Evolutionary conservation across 192 early-diverging fungal genomes (phyloP), one percentile per base, ranked within the genome.

Genomic region (Allomyces javanicus): DNA sequence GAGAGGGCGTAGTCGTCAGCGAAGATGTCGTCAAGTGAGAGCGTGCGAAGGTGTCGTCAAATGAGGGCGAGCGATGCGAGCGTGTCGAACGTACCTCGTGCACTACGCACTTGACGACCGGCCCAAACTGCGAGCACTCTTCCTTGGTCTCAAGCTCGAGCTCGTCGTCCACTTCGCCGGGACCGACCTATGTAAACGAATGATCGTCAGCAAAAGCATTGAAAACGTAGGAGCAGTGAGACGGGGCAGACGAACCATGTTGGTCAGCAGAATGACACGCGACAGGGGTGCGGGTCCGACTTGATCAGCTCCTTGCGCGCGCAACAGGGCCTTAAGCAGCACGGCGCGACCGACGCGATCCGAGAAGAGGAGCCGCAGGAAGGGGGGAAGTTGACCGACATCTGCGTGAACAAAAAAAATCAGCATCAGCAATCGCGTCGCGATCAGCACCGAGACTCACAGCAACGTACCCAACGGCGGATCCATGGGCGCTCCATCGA

Each of bases 91-190:
- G 64, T 65, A 84, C 80, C 77, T 88, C 86, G 68, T 75, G 85
- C 21, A 89, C 82, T 19, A 83, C 69, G 64, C 86, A 87, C 43
- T 75, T 69, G 24, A 81, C 82, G 1, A 90, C 89, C n/a, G 72
- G 67, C 1, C 89, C 89, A 68, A 82, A 91, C 65, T 87, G 84
- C n/a, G 74, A 72, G 70, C 89, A 91, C 67, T 91, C 89, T 14
- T 78, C 81, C 5, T 86, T 83, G 19, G 88, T 89, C 71, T 91
- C 89, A 50, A 83, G 73, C 68, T 89, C 76, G 62, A 91, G 68
- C 27, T 72, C 73, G 64, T 85, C 85, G 63, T 91, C 89, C 1
- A 89, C 89, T 71, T 90, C 84, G 6, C 84, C 87, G 22, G 83
- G 82, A 9, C 84, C 83, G 14, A 89, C 72, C 72, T 72, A 26